phyloP scores from a whole-genome alignment of 331 rosid genomes.

The Rhamnella rubrinervis region DNA sequence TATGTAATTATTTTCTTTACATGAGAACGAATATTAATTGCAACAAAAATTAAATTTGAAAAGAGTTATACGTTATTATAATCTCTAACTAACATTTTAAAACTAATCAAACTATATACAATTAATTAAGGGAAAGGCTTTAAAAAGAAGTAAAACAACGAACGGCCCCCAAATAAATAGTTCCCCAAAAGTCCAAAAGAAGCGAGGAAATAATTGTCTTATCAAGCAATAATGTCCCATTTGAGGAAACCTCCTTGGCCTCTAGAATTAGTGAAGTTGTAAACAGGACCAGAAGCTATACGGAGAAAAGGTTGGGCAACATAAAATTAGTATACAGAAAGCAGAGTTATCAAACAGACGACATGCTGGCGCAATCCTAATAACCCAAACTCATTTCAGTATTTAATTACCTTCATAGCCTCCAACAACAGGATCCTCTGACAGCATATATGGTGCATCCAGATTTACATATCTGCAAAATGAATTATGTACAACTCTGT shows the following conservation, averaged over 20 bases:
- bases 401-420: slow-evolving; percentile 27
- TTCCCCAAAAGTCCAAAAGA: not conserved
- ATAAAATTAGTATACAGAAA: not conserved
- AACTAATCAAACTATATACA: no score
- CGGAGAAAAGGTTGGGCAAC: not conserved
- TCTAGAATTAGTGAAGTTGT: slow-evolving; percentile 24
- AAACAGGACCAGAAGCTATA: slow-evolving; percentile 22
- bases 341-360: not conserved
- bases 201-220: slow-evolving; percentile 2
- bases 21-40: no score
- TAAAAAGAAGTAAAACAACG: not conserved
- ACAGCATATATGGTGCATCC: slow-evolving; percentile 21
- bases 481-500: not conserved
- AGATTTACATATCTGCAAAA: slow-evolving; percentile 23
- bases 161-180: no score
- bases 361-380: not conserved
- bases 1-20: no score
- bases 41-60: no score
- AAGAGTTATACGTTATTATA: no score
- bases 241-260: slow-evolving; percentile 28
- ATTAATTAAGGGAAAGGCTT: no score
- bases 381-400: not conserved
- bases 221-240: slow-evolving; percentile 14
- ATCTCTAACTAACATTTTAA: no score
- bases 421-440: slow-evolving; percentile 30